Base-by-base conservation (phyloP, 805 yeast genomes). In the Sugiyamaella mastotermitis region DNA sequence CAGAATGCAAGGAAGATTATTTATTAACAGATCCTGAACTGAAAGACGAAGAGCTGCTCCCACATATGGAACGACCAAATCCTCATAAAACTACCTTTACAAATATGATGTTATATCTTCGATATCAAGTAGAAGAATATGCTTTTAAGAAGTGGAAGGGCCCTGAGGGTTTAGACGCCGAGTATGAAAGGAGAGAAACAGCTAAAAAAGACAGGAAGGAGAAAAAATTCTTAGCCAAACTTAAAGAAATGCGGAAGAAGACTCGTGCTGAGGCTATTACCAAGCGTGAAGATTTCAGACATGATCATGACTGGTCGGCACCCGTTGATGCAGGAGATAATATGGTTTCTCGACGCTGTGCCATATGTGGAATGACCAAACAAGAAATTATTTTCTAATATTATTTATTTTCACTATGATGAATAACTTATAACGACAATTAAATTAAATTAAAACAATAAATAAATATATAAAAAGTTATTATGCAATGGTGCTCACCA, bases 81-180 rank as follows among this genome's bases (percentile, higher is more conserved):
- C 99, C 99, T 0, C 95, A 92, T 59, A 86, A 88, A 30, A 78
- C 78, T 2, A 82, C 86, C 1, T 92, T 78, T 61, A 82, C 86
- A 35, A 73, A 92, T 54, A 92, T 92, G 99, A 95, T 88, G 69
- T 67, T 92, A 40, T 92, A 79, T 62, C 61, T 92, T 31, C 66
- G 98, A 43, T 83, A 78, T 53, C 97, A 92, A 53, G 86, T 92
- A n/a, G 98, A 92, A 58, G 85, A 81, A 52, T 84, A 71, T 61
- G 94, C 97, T 0, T 84, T 80, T 64, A 80, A 83, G 55, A 90
- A 92, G 61, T 92, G 98, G 99, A 94, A 92, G 1, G 81, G 94
- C 1, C 72, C 80, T 7, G 95, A 86, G 39, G 86, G 83, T 0
- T 61, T 92, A 27, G 99, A 92, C 58, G 72, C 72, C n/a, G 99